phyloP scores from a whole-genome alignment of 139 green algal species.

The Picochlorum sp. region DNA sequence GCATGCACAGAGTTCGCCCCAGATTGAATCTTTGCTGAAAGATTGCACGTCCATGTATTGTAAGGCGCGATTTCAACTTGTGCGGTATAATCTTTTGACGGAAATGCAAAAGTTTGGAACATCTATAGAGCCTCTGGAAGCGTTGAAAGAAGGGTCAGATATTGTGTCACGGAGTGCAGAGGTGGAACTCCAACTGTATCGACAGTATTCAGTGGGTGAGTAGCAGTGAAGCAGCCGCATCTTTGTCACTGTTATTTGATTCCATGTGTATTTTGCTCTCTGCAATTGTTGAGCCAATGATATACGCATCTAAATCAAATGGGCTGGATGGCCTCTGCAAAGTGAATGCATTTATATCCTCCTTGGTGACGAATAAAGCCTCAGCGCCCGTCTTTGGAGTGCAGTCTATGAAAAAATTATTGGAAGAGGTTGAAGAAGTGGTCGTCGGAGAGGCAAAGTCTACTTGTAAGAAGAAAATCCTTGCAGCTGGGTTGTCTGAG shows the following conservation, averaged over 20 bases:
- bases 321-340: conserved; percentile 74
- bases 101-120: conserved; percentile 35
- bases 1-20: conserved; percentile 11
- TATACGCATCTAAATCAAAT: conserved; percentile 55
- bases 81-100: conserved; percentile 42
- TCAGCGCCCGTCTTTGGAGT: conserved; percentile 59
- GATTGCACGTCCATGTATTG: conserved; percentile 78
- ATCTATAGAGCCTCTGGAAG: conserved; percentile 44
- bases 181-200: conserved; percentile 11
- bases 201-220: not conserved
- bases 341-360: not conserved
- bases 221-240: not conserved
- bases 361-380: not conserved
- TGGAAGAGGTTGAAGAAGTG: conserved; percentile 85
- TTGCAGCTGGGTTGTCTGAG: not conserved
- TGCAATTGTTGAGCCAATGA: conserved; percentile 61
- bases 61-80: conserved; percentile 59
- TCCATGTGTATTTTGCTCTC: conserved; percentile 84
- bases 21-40: conserved; percentile 80
- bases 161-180: conserved; percentile 67
- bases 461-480: conserved; percentile 12
- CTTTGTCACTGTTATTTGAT: conserved; percentile 63
- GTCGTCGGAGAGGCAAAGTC: conserved; percentile 51
- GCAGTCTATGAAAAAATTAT: conserved; percentile 59
- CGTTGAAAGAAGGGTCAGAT: conserved; percentile 60